Percentiles rank a stretch among this genome's conserved stretches.
Evolutionary conservation across 2,329 filamentous ascomycete species (phyloP).

Genomic region (Pseudogymnoascus sp.): DNA sequence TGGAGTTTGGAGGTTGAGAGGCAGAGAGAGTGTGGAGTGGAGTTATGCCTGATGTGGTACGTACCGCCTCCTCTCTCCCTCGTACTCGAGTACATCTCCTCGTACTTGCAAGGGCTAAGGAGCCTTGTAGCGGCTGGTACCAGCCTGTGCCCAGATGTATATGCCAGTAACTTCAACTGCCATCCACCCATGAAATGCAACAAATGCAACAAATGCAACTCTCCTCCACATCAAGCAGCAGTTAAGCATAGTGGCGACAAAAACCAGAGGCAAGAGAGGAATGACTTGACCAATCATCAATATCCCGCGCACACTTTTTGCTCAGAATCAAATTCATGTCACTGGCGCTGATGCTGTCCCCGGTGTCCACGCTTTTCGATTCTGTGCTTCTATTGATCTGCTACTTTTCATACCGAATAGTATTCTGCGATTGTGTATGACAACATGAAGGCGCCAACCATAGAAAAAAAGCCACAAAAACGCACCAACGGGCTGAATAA

Average conservation of each 20-base stretch:
- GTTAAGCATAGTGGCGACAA: conserved; percentile 7
- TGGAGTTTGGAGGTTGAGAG: conserved; percentile 19
- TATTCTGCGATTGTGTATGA: not conserved
- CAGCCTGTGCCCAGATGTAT: not conserved
- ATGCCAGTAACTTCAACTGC: not conserved
- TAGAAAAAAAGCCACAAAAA: conserved; percentile 4
- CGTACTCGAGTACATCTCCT: not conserved
- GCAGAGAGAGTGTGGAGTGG: conserved; percentile 23
- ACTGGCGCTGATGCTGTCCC: not conserved
- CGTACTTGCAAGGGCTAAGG: conserved; percentile 1
- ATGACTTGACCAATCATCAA: not conserved
- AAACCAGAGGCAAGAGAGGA: not conserved
- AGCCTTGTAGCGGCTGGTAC: not conserved
- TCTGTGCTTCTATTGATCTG: conserved; percentile 1
- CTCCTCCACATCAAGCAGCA: not conserved
- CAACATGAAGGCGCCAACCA: not conserved
- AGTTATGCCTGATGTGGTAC: not conserved
- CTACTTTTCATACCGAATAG: not conserved
- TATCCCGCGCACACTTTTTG: not conserved
- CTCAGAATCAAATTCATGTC: not conserved
- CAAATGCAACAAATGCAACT: not conserved
- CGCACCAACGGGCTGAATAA: not conserved
- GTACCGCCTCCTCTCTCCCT: not conserved
- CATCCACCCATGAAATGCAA: not conserved
- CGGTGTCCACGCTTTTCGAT: conserved; percentile 1